Base-by-base conservation (phyloP, 768 basidiomycete species). In the Leccinum fibrillosum region DNA sequence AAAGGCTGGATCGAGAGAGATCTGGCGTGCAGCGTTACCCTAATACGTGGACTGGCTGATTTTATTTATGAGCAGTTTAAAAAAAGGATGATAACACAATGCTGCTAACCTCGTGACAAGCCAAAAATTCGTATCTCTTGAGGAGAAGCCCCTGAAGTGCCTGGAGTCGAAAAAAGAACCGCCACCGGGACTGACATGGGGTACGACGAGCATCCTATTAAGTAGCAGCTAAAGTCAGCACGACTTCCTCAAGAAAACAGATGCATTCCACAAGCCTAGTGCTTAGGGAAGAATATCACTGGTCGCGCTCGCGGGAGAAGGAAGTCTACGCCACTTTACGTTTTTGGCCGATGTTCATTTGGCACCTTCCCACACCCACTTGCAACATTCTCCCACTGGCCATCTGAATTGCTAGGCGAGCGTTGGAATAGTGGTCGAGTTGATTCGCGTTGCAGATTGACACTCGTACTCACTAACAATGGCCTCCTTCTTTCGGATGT, bases 401-500 rank as follows among this genome's bases (percentile, higher is more conserved):
- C 44, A 45, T 21, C n/a, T 44, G 42, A n/a, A n/a, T n/a, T 37
- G 35, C 35, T 37, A 32, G 17, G 19, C 19, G 19, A 47, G 45
- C n/a, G 13, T 47, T 25, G 19, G 12, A 10, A 32, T 45, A 37
- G 8, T 19, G 32, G 10, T 17, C 25, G 25, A 32, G 30, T 12
- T 2, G 4, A 19, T 11, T 39, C 49, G 37, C 34, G 6, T 45
- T 34, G 9, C n/a, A 26, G 10, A 15, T 42, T 42, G 9, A 17
- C 17, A 2, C 13, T 23, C 15, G 2, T 49, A 26, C 8, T 17
- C 35, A 7, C 82, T 23, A 4, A 28, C 26, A 28, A 52, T 82
- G 82, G 75, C 81, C 7, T 73, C 75, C 12, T 64, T 82, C 52
- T 69, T 82, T 35, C 69, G 73, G 25, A 63, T 73, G 13, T 82